Evolutionary conservation across 805 yeast genomes (phyloP).

Genomic region (Monosporozyma aerobia): DNA sequence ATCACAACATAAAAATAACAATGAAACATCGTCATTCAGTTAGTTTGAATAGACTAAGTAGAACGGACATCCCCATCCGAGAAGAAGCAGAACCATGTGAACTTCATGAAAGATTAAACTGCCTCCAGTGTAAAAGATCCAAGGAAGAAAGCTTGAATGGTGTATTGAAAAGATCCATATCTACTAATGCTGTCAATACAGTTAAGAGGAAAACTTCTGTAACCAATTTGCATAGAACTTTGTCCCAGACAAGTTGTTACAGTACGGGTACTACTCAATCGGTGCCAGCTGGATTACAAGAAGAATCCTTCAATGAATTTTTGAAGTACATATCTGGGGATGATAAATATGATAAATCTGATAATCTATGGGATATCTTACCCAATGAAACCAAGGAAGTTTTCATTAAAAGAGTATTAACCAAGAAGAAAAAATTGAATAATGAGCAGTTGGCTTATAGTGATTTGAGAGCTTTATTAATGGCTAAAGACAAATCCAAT

Average conservation of each 20-base stretch:
- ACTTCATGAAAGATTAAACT: constrained; percentile 4
- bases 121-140: constrained; percentile 3
- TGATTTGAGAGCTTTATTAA: neutral
- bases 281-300: neutral
- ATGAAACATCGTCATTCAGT: neutral
- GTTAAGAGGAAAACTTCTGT: constrained; percentile 4
- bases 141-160: constrained; percentile 2
- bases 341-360: constrained; percentile 1
- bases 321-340: constrained; percentile 2
- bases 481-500: neutral
- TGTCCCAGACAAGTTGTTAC: constrained; percentile 12
- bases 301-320: constrained; percentile 9
- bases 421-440: constrained; percentile 1
- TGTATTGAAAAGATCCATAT: constrained; percentile 9
- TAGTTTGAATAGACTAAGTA: neutral
- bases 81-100: constrained; percentile 15
- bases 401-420: constrained; percentile 3
- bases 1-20: neutral
- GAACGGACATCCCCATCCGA: constrained; percentile 2
- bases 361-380: constrained; percentile 7
- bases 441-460: neutral
- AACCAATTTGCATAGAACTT: constrained; percentile 5
- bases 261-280: constrained; percentile 8
- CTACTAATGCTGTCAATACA: constrained; percentile 9
- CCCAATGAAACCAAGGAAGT: constrained; percentile 9